These are phyloP conservation scores for Mucor piriformis DNA, from an alignment of 371 early-diverging fungal species.

Conservation along the genomic window DNA sequence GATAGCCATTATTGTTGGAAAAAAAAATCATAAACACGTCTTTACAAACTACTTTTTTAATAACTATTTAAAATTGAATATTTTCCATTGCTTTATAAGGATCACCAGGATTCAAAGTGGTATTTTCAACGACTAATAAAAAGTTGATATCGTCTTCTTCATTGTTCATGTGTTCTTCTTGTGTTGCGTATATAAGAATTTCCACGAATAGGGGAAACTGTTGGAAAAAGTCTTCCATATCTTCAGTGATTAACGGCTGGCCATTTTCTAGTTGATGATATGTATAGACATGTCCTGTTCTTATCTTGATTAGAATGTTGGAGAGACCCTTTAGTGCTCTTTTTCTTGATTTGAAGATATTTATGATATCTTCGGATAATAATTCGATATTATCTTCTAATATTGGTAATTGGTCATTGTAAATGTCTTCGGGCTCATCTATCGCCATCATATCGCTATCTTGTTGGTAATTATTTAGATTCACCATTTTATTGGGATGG, in stretches of 20 bases:
- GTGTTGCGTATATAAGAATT: conserved; percentile 32
- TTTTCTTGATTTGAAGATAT: conserved; percentile 32
- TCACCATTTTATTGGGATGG: conserved; percentile 19
- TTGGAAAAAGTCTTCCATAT: conserved; percentile 47
- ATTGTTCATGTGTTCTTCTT: conserved; percentile 11
- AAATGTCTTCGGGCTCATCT: conserved; percentile 3
- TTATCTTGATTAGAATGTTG: conserved; percentile 34
- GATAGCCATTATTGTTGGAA: too few species aligned
- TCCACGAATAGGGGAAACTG: conserved; percentile 46
- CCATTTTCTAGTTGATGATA: conserved; percentile 44
- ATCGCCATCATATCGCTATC: conserved; percentile 12
- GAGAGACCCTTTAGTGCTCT: conserved; percentile 30
- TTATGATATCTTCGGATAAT: conserved; percentile 38
- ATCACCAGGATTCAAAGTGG: conserved; percentile 31
- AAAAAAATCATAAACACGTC: too few species aligned
- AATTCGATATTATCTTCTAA: conserved; percentile 43
- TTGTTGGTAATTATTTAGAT: conserved; percentile 1
- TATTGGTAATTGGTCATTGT: conserved; percentile 33
- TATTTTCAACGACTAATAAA: conserved; percentile 34
- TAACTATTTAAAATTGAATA: conserved; percentile 17
- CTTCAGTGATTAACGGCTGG: conserved; percentile 40
- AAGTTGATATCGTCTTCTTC: conserved; percentile 20
- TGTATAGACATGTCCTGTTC: conserved; percentile 39
- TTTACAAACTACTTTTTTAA: background rate
- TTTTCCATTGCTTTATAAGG: conserved; percentile 38